Evolutionary conservation across 2,329 filamentous ascomycete species (phyloP), one percentile per base, ranked within the genome.

Genomic region (Verticillium klebahnii): DNA sequence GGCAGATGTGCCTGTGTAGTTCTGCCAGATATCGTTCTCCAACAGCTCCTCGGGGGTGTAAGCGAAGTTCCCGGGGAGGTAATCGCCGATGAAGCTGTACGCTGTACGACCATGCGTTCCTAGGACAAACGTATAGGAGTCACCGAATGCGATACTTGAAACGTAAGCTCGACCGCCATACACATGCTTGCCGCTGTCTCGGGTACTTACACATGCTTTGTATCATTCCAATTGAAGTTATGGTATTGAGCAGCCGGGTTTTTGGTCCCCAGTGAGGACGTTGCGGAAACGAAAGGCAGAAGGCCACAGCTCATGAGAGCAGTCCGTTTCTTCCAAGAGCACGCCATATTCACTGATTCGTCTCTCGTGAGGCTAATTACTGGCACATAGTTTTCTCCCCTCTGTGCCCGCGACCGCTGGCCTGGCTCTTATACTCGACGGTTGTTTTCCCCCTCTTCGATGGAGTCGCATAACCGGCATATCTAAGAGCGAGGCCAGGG

Each of bases 71-170:
- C 57, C 59, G 2, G 62, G 59, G n/a, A 80, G 71, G 56, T 75
- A 73, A 64, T 82, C 80, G n/a, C 81, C 81, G 56, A 85, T 84
- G 70, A 84, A 85, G 60, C 78, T 82, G 66, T 74, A 84, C 62
- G 83, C 81, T 60, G 77, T 71, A 36, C 73, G 77, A 3, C 82
- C 82, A n/a, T 75, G 69, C 0, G 78, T 80, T 11, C 83, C 83
- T 72, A 85, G 82, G 0, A 84, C 75, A 61, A 77, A 86, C 1
- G 81, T 82, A 65, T 82, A 82, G 0, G 78, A 81, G 62, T 83
- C 80, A 2, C 81, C 80, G 59, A 83, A 83, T 3, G 79, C 78
- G 37, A 82, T 69, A 1, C 76, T 77, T 40, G 17, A 14, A 5
- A 15, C 25, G 58, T n/a, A 62, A 15, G 5, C 36, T 55, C 32